A percentile compares a stretch with the other conserved stretches of the same genome.
These are phyloP conservation scores for Blastobotrys buckinghamii DNA, from an alignment of 1,139 yeast genomes.

Conservation along the genomic window DNA sequence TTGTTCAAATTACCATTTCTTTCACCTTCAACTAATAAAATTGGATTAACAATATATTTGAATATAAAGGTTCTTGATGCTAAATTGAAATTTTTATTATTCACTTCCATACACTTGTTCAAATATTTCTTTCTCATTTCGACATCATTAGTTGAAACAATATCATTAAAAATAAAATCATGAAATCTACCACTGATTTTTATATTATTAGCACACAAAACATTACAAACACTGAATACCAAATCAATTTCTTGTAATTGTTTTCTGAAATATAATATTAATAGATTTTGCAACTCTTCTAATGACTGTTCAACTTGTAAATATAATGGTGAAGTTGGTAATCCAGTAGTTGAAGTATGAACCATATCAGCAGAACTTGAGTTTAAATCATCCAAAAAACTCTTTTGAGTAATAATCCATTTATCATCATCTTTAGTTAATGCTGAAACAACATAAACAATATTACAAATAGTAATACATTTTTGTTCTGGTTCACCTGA, in stretches of 20 bases:
- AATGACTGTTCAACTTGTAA: conserved; percentile 73
- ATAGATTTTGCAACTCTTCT: conserved; percentile 50
- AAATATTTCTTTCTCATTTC: conserved; percentile 48
- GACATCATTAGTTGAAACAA: conserved; percentile 50
- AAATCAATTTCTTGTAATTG: conserved; percentile 34
- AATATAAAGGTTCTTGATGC: conserved; percentile 56
- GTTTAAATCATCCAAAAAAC: conserved; percentile 44
- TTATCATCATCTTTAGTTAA: conserved; percentile 47
- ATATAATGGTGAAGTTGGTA: conserved; percentile 56
- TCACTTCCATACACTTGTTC: conserved; percentile 46
- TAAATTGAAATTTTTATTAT: conserved; percentile 20
- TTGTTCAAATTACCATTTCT: conserved; percentile 44
- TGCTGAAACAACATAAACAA: conserved; percentile 57
- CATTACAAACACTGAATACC: conserved; percentile 47
- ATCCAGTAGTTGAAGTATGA: conserved; percentile 33
- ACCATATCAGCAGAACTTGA: conserved; percentile 42
- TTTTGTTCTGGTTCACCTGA: conserved; percentile 42
- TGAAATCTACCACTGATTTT: conserved; percentile 47
- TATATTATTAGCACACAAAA: conserved; percentile 37
- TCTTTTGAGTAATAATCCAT: conserved; percentile 58
- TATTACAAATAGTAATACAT: conserved; percentile 62
- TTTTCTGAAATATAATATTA: conserved; percentile 43
- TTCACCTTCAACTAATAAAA: conserved; percentile 58
- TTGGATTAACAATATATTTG: conserved; percentile 59
- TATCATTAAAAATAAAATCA: conserved; percentile 50